phyloP scores from a whole-genome alignment of 164 flowering plant genomes.

The Liriodendron chinense region DNA sequence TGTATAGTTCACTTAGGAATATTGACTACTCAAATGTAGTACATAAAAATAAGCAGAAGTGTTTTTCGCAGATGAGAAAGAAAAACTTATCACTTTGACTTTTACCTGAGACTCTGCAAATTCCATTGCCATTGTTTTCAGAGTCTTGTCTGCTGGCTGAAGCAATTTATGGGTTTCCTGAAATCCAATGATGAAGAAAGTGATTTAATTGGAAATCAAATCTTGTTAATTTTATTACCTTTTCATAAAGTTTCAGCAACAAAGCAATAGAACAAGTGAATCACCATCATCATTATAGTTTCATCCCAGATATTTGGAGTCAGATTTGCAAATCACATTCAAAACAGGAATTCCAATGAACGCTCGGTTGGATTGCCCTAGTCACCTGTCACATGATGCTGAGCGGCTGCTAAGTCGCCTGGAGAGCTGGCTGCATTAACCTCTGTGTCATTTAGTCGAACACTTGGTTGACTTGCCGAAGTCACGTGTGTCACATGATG shows the following conservation, averaged over 20 bases:
- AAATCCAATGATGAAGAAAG: background rate
- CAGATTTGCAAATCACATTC: background rate
- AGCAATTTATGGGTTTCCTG: constrained; percentile 93
- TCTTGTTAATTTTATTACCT: background rate
- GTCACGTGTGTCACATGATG: no score
- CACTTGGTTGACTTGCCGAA: no score
- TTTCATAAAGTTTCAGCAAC: no score
- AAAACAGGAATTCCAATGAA: background rate
- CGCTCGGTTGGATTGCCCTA: no score
- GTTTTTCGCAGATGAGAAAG: background rate
- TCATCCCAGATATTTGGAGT: background rate
- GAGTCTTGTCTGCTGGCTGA: constrained; percentile 88
- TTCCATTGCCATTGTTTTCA: constrained; percentile 91
- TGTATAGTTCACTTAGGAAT: background rate
- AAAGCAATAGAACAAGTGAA: background rate
- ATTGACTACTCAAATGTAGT: background rate
- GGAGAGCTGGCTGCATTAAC: no score
- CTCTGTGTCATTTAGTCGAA: no score
- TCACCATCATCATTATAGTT: background rate
- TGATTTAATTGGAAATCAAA: background rate
- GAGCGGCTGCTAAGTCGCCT: no score
- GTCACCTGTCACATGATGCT: no score
- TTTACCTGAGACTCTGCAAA: constrained; percentile 96
- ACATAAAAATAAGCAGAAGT: background rate
- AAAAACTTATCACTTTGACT: constrained; percentile 1